Percentiles rank a stretch among this genome's conserved stretches.
Evolutionary conservation across 2,329 filamentous ascomycete genomes (phyloP).

Genomic region (Gnomoniopsis smithogilvyi): DNA sequence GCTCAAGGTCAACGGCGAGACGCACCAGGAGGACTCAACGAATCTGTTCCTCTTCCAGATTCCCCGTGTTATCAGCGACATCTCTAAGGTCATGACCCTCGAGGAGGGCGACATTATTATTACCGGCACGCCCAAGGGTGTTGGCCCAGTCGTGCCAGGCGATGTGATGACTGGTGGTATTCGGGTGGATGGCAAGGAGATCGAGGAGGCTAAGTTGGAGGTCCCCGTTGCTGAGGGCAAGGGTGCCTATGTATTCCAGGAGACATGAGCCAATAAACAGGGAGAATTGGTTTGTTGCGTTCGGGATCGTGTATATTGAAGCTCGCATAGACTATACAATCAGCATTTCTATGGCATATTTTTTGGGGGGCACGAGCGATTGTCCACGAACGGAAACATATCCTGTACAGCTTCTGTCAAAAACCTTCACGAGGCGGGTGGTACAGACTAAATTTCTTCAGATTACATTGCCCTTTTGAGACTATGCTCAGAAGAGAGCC

Average conservation of each 20-base stretch:
- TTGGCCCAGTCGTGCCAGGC: slow-evolving; percentile 79
- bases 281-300: neutral
- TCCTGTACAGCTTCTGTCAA: too few species aligned
- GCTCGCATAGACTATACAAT: slow-evolving; percentile 7
- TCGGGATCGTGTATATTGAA: slow-evolving; percentile 1
- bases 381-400: too few species aligned
- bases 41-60: slow-evolving; percentile 92
- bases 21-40: slow-evolving; percentile 83
- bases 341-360: neutral
- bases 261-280: slow-evolving; percentile 52
- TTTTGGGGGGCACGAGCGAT: neutral
- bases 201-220: slow-evolving; percentile 82
- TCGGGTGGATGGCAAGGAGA: slow-evolving; percentile 73
- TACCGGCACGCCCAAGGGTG: slow-evolving; percentile 96
- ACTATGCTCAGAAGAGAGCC: too few species aligned
- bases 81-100: slow-evolving; percentile 91
- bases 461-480: too few species aligned
- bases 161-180: slow-evolving; percentile 86
- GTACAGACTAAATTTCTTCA: too few species aligned
- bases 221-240: slow-evolving; percentile 78
- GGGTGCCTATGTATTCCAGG: slow-evolving; percentile 71
- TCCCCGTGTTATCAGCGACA: slow-evolving; percentile 82
- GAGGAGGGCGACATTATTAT: slow-evolving; percentile 89
- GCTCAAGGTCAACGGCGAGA: slow-evolving; percentile 76
- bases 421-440: too few species aligned